These are phyloP conservation scores for Aquanectria penicillioides DNA, from an alignment of 2,329 filamentous ascomycete species.

Conservation along the genomic window DNA sequence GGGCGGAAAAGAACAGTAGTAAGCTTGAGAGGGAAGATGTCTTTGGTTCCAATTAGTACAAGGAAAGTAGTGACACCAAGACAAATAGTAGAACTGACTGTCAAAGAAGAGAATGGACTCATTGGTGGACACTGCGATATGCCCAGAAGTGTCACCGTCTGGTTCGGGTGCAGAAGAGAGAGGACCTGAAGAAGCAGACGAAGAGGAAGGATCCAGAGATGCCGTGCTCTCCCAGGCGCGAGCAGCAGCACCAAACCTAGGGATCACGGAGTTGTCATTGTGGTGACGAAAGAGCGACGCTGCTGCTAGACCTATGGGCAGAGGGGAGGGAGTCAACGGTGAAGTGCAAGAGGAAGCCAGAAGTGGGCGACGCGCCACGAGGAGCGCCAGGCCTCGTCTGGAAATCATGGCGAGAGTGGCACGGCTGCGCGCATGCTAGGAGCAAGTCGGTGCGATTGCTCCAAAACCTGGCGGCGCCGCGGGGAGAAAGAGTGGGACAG, in stretches of 20 bases:
- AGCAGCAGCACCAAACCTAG: constrained; percentile 6
- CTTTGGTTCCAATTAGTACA: constrained; percentile 52
- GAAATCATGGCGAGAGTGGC: constrained; percentile 41
- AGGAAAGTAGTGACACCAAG: background rate
- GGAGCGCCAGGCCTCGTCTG: constrained; percentile 39
- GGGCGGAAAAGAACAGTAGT: constrained; percentile 57
- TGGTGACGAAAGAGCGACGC: constrained; percentile 23
- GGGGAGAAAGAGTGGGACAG: too few species aligned
- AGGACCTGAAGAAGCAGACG: constrained; percentile 13
- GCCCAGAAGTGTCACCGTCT: constrained; percentile 76
- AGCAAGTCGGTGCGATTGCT: background rate
- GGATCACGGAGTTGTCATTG: constrained; percentile 8
- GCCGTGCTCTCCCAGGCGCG: constrained; percentile 41
- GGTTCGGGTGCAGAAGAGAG: constrained; percentile 26
- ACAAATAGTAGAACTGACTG: constrained; percentile 63
- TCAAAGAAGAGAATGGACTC: constrained; percentile 92
- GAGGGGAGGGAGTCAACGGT: constrained; percentile 12
- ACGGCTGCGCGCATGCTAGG: constrained; percentile 24
- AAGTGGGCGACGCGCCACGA: constrained; percentile 36
- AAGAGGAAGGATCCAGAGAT: constrained; percentile 25
- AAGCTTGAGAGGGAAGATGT: constrained; percentile 85
- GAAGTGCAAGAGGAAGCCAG: constrained; percentile 13
- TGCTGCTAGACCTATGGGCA: constrained; percentile 21
- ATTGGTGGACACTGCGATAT: constrained; percentile 79
- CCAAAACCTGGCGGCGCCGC: background rate